Evolutionary conservation across 2,329 filamentous ascomycete genomes (phyloP), one percentile per base, ranked within the genome.

Genomic region (Calonectria henricotiae): DNA sequence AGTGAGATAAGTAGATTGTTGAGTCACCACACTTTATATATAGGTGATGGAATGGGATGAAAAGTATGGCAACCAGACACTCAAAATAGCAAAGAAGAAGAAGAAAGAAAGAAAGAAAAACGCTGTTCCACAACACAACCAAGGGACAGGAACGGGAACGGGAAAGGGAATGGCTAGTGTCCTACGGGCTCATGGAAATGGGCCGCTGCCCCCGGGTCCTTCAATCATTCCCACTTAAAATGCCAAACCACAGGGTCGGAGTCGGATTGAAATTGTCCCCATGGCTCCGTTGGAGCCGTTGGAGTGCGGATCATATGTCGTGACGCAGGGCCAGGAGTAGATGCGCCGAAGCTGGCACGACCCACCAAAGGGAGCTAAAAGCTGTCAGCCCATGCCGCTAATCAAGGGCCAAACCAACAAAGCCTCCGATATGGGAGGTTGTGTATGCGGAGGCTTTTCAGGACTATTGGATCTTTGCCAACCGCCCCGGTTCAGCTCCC

Each of bases 261-360:
- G 51, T 58, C 51, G 51, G 51, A 39, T 25, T 6, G 51, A 58
- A 39, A 8, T 58, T 58, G 12, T n/a, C 6, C 49, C 60, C 30
- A 47, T 58, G 65, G 20, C 46, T 68, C 65, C 65, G 65, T 43
- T 35, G 32, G 25, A 43, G 51, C 4, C 27, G 27, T 3, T 13
- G 39, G 15, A 7, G 32, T 3, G 27, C 37, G 27, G 43, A 17
- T 41, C 55, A 41, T 23, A 23, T 35, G 44, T 15, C 30, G 44
- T 13, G 30, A 46, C 44, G 61, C 41, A 32, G 43, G 32, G 23
- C 13, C 30, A 44, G 61, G 27, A 25, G 12, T 12, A 39, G 44
- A 5, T 63, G 61, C 32, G 44, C 61, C 61, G 61, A 63, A 63
- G 61, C 61, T 63, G 61, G 51, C 61, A 44, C 41, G 44, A 63